Conservation (phyloP, 129 eudicot species). For the Arctium minus region DNA sequence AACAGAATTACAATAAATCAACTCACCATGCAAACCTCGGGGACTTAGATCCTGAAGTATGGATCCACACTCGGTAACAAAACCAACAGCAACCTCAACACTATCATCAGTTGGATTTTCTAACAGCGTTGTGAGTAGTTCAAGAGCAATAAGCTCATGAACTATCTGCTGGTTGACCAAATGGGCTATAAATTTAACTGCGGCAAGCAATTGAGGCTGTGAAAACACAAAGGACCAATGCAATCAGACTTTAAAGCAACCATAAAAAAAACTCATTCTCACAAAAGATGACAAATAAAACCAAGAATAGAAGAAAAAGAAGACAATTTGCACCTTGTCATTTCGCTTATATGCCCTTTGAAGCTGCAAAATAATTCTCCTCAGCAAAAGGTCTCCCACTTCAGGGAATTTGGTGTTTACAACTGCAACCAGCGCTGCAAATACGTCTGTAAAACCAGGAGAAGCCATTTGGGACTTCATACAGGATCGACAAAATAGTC, state of each 20-base stretch:
- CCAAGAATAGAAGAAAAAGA: background rate
- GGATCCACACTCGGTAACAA: constrained; percentile 91
- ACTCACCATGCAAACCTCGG: constrained; percentile 87
- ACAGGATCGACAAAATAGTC: constrained; percentile 87
- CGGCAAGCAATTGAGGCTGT: constrained; percentile 90
- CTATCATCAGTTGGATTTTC: constrained; percentile 96
- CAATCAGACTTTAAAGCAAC: background rate
- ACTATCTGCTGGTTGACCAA: constrained; percentile 92
- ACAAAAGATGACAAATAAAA: background rate
- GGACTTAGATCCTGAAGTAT: constrained; percentile 88
- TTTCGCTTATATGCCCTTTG: constrained; percentile 88
- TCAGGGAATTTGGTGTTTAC: constrained; percentile 92
- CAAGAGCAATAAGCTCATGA: constrained; percentile 92
- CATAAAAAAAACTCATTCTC: background rate
- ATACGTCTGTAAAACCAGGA: constrained; percentile 89
- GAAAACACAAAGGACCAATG: background rate
- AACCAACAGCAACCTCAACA: constrained; percentile 96
- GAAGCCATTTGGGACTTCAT: constrained; percentile 98
- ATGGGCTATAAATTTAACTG: constrained; percentile 92
- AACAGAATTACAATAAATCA: background rate
- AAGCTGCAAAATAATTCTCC: constrained; percentile 79
- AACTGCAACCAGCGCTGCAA: constrained; percentile 92
- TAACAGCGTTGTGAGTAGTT: constrained; percentile 68
- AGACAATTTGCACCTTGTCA: constrained; percentile 58
- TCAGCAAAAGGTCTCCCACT: constrained; percentile 77